A percentile compares a stretch with the other conserved stretches of the same genome.
phyloP scores from a whole-genome alignment of 2,329 filamentous ascomycete species.

The Monosporascus sp. region DNA sequence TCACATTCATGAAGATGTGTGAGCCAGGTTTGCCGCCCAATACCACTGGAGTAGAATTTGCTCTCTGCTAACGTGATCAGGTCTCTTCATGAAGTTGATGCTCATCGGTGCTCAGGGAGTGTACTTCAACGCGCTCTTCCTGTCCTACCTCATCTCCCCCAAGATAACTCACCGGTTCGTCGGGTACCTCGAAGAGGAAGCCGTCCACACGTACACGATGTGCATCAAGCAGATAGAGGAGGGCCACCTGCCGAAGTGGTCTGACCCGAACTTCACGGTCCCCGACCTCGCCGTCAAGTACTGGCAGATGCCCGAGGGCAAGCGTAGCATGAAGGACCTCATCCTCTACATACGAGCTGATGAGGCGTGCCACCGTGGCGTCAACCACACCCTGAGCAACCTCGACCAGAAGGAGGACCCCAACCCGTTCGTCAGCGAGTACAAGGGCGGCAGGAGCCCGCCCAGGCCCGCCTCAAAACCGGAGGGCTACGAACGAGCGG shows the following conservation, averaged over 20 bases:
- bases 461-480: conserved; percentile 63
- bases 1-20: conserved; percentile 90
- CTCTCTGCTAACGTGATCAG: conserved; percentile 31
- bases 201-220: conserved; percentile 89
- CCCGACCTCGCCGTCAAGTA: conserved; percentile 88
- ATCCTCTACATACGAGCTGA: conserved; percentile 86
- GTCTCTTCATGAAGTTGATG: conserved; percentile 86
- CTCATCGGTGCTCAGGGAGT: conserved; percentile 90
- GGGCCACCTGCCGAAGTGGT: conserved; percentile 80
- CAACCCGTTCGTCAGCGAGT: conserved; percentile 84
- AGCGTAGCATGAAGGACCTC: conserved; percentile 78
- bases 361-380: conserved; percentile 84
- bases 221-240: conserved; percentile 81
- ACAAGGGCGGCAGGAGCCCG: conserved; percentile 60
- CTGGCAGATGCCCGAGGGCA: conserved; percentile 87
- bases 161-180: conserved; percentile 91
- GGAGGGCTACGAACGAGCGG: conserved; percentile 75
- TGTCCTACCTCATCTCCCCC: conserved; percentile 81
- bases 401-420: conserved; percentile 80
- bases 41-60: background rate
- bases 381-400: conserved; percentile 93
- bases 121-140: conserved; percentile 92
- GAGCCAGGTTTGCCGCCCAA: conserved; percentile 52
- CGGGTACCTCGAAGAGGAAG: conserved; percentile 95
- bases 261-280: conserved; percentile 60